Base-by-base conservation (phyloP, 148 eudicot species). In the Polygonum aviculare region DNA sequence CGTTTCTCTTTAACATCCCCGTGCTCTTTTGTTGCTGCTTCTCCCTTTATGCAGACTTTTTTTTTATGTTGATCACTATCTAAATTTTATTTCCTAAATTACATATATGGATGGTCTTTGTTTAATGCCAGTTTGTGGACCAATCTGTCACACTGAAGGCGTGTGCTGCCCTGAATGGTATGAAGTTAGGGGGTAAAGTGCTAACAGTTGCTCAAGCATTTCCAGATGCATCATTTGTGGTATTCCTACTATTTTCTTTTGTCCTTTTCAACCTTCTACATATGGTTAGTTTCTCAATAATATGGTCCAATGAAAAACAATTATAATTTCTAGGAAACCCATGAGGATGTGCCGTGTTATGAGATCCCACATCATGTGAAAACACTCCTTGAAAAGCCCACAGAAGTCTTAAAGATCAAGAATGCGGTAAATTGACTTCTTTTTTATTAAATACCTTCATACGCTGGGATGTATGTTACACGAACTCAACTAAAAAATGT, bases 131-230 rank as follows among this genome's bases (percentile, higher is more conserved):
- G 98, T 95, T 88, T 83, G 85, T 84, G 76, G 97, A 95, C 72
- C 88, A 89, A 73, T 86, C 93, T 48, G 86, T 88, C 63, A 88
- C 96, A 59, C 78, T 80, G 39, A 92, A 90, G 82, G 96, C 98
- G 47, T 90, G 96, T 83, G 97, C 91, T 77, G 94, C 90, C 40
- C 87, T 95, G 76, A 95, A 87, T 85, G 97, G 93, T 47, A 87
- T 95, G 94, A 89, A 77, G 70, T 79, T 94, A 81, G 96, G 94
- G 41, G 96, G 97, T 48, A 77, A 81, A 81, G 77, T 89, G 78
- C 82, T 92, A 69, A 90, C 97, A 52, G 98, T 87, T 49, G 88
- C 89, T 78, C 90, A 87, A 82, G 97, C 97, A 59, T 74, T 78
- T 78, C 94, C 87, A n/a, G 80, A 86, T 76, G 82, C 84, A 77